These are phyloP conservation scores for Cucurbita argyrosperma DNA, from an alignment of 306 rosid genomes.

Conservation along the genomic window DNA sequence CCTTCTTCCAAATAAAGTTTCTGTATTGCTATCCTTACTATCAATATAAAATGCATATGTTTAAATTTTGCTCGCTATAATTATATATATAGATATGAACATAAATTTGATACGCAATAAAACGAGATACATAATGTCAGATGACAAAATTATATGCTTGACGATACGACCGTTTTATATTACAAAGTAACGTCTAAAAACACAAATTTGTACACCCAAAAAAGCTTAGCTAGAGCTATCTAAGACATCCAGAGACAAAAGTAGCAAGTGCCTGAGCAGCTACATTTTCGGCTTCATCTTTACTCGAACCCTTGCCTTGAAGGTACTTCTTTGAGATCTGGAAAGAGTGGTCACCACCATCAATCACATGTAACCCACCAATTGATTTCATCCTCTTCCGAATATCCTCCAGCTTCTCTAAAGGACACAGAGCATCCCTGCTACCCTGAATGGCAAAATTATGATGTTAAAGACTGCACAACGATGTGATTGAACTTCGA, in stretches of 20 bases:
- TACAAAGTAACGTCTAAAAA: slow-evolving; percentile 8
- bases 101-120: background rate
- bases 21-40: background rate
- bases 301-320: slow-evolving; percentile 40
- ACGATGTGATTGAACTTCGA: background rate
- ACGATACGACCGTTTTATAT: background rate
- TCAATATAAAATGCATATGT: background rate
- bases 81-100: too few relatives aligned
- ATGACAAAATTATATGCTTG: background rate
- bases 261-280: slow-evolving; percentile 46
- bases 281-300: slow-evolving; percentile 51
- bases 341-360: slow-evolving; percentile 92
- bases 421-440: slow-evolving; percentile 63
- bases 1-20: background rate
- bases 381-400: slow-evolving; percentile 49
- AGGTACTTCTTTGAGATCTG: slow-evolving; percentile 80
- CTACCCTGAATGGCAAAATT: slow-evolving; percentile 44
- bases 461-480: background rate
- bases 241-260: slow-evolving; percentile 32
- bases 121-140: background rate
- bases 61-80: too few relatives aligned
- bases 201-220: background rate
- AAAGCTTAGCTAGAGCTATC: slow-evolving; percentile 13
- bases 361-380: slow-evolving; percentile 50
- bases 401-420: slow-evolving; percentile 57